phyloP scores from a whole-genome alignment of 148 eudicot genomes.

The Tetragonia tetragonoides region DNA sequence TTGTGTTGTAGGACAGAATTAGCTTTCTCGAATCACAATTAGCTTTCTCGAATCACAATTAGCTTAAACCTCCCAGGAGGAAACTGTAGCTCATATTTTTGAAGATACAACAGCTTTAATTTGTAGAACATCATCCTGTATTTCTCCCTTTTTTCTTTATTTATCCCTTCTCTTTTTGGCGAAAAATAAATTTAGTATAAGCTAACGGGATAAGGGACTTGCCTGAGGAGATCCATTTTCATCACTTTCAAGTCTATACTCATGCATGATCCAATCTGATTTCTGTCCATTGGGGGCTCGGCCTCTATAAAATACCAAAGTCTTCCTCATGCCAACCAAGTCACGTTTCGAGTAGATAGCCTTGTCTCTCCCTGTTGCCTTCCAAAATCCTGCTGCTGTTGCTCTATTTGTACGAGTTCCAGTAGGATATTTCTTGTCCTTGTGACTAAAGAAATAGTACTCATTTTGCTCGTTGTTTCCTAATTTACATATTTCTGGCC shows the following conservation, averaged over 20 bases:
- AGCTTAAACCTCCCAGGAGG: too few relatives aligned
- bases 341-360: constrained; percentile 78
- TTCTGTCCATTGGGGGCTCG: constrained; percentile 87
- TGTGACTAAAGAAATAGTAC: constrained; percentile 93
- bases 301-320: constrained; percentile 77
- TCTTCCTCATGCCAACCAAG: constrained; percentile 82
- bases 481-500: constrained; percentile 58
- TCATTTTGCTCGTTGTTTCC: constrained; percentile 77
- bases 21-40: too few relatives aligned
- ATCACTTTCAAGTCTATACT: constrained; percentile 76
- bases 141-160: too few relatives aligned
- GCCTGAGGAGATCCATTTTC: constrained; percentile 82
- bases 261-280: constrained; percentile 91
- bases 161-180: too few relatives aligned
- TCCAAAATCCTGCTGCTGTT: constrained; percentile 87
- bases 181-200: too few relatives aligned
- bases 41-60: too few relatives aligned
- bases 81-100: too few relatives aligned
- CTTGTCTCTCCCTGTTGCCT: constrained; percentile 86
- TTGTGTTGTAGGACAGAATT: too few relatives aligned
- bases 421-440: constrained; percentile 87
- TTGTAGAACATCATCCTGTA: too few relatives aligned
- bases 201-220: constrained; percentile 18
- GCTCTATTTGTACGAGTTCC: constrained; percentile 90
- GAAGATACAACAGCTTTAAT: too few relatives aligned